These are phyloP conservation scores for Keqinozyma sinolaborantium DNA, from an alignment of 1,139 yeast species.

Conservation along the genomic window DNA sequence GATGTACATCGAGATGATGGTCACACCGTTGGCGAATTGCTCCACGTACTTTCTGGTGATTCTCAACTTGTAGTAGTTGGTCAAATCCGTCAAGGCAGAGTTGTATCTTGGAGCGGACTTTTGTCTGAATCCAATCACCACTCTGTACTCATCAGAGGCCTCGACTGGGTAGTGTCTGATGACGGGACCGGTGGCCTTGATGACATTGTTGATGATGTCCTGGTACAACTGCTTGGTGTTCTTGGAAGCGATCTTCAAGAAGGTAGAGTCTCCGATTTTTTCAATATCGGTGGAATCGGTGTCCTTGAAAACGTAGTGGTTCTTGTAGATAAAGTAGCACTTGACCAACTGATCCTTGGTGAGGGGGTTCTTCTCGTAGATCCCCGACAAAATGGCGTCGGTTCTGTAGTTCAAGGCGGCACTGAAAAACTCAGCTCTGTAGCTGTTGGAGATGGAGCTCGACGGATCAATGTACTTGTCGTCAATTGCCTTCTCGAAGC, in stretches of 20 bases:
- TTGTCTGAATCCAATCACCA: slow-evolving; percentile 85
- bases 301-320: slow-evolving; percentile 43
- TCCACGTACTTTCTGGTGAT: slow-evolving; percentile 92
- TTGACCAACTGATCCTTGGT: slow-evolving; percentile 54
- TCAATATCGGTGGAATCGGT: slow-evolving; percentile 41
- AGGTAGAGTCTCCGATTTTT: slow-evolving; percentile 75
- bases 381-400: slow-evolving; percentile 44
- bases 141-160: slow-evolving; percentile 74
- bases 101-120: slow-evolving; percentile 83
- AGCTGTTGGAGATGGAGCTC: slow-evolving; percentile 37
- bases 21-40: slow-evolving; percentile 85
- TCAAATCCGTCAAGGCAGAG: slow-evolving; percentile 83
- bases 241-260: slow-evolving; percentile 72
- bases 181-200: slow-evolving; percentile 84
- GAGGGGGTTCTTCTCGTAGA: slow-evolving; percentile 28
- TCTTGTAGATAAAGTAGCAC: slow-evolving; percentile 85
- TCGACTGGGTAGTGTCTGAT: slow-evolving; percentile 83
- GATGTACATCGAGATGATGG: slow-evolving; percentile 84
- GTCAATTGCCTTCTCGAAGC: slow-evolving; percentile 69
- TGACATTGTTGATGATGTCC: slow-evolving; percentile 67
- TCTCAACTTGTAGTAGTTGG: slow-evolving; percentile 82
- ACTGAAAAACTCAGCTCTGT: slow-evolving; percentile 81
- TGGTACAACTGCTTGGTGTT: slow-evolving; percentile 79
- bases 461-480: slow-evolving; percentile 70
- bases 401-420: slow-evolving; percentile 56